Conservation (phyloP, 2,329 filamentous ascomycete species). For the Calonectria hongkongensis region DNA sequence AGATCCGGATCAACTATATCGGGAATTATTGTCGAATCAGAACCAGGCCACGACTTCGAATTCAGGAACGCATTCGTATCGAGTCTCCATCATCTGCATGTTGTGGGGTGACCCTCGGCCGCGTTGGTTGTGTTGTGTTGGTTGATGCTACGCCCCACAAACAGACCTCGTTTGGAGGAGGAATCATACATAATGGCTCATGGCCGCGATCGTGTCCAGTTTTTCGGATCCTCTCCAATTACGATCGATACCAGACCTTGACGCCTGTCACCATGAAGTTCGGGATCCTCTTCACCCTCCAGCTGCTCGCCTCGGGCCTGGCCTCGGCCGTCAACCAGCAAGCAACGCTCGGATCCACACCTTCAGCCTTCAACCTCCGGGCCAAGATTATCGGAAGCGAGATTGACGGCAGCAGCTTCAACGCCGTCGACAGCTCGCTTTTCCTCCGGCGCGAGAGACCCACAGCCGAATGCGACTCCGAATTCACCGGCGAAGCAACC, state of each 20-base stretch:
- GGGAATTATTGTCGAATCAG: constrained; percentile 8
- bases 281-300: background rate
- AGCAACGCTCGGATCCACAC: background rate
- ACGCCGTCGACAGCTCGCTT: constrained; percentile 1
- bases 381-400: background rate
- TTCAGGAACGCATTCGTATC: constrained; percentile 15
- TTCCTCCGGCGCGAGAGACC: background rate
- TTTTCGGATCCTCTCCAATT: background rate
- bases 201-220: background rate
- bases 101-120: constrained; percentile 8
- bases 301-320: background rate
- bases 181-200: background rate
- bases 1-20: background rate
- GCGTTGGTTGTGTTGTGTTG: background rate
- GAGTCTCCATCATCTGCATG: background rate
- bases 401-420: constrained; percentile 1
- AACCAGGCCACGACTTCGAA: background rate
- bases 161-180: background rate
- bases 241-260: background rate
- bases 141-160: background rate
- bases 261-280: constrained; percentile 1
- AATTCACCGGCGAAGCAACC: background rate
- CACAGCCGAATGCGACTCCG: background rate
- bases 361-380: background rate
- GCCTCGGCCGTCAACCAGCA: background rate